phyloP scores from a whole-genome alignment of 2,329 filamentous ascomycete species.

The Calonectria naviculata region DNA sequence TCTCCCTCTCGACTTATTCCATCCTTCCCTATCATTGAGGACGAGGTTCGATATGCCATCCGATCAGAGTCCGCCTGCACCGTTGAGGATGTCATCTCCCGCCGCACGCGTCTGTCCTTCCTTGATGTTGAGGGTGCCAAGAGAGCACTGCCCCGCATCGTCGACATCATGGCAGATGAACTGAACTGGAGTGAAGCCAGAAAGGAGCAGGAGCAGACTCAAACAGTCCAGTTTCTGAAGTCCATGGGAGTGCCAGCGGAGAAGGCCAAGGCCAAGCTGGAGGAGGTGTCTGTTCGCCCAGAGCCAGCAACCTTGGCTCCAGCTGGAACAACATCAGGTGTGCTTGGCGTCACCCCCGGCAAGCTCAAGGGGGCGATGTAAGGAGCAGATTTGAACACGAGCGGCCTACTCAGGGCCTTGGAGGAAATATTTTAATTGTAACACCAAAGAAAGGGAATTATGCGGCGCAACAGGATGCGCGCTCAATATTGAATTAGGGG shows the following conservation, averaged over 20 bases:
- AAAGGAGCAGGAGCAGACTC: constrained; percentile 66
- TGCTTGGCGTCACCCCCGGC: constrained; percentile 3
- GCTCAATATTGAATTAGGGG: background rate
- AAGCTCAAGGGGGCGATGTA: constrained; percentile 11
- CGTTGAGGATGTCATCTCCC: constrained; percentile 76
- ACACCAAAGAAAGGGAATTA: background rate
- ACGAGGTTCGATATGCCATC: constrained; percentile 78
- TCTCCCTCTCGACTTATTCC: constrained; percentile 72
- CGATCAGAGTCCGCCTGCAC: constrained; percentile 80
- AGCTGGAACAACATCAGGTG: background rate
- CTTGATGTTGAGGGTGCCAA: constrained; percentile 78
- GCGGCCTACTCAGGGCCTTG: background rate
- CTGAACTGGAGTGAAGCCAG: constrained; percentile 71
- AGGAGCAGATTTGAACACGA: background rate
- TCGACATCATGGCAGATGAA: constrained; percentile 79
- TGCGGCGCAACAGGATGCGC: background rate
- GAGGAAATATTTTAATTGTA: background rate
- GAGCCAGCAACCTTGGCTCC: background rate
- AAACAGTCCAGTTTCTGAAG: constrained; percentile 57
- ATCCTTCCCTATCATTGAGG: constrained; percentile 79
- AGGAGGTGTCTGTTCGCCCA: constrained; percentile 20
- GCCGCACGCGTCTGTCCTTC: constrained; percentile 79
- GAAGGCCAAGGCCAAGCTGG: constrained; percentile 31
- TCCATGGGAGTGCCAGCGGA: constrained; percentile 56
- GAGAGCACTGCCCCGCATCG: constrained; percentile 74